Evolutionary conservation across 768 basidiomycete genomes (phyloP).

Genomic region (Lentinula edodes): DNA sequence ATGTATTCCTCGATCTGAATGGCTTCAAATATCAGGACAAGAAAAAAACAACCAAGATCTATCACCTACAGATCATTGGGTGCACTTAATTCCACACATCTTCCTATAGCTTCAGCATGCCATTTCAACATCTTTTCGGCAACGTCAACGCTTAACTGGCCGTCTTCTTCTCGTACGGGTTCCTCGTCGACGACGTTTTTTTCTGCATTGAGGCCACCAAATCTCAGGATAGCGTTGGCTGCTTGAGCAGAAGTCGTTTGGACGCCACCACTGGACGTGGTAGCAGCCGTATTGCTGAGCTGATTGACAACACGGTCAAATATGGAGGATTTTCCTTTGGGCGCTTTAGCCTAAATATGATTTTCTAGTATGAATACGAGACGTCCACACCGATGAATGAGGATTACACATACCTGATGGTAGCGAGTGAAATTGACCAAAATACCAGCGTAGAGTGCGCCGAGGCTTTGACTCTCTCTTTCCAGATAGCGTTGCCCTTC

Average conservation of each 20-base stretch:
- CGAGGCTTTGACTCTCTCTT: slow-evolving; percentile 79
- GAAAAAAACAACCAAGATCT: not conserved
- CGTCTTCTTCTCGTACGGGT: slow-evolving; percentile 74
- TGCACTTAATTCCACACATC: slow-evolving; percentile 86
- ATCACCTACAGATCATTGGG: slow-evolving; percentile 74
- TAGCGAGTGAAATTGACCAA: slow-evolving; percentile 77
- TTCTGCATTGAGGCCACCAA: slow-evolving; percentile 68
- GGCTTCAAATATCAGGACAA: slow-evolving; percentile 6
- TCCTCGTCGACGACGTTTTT: slow-evolving; percentile 60
- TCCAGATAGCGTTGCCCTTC: slow-evolving; percentile 92
- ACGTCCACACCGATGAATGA: slow-evolving; percentile 37
- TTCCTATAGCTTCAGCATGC: slow-evolving; percentile 96
- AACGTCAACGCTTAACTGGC: slow-evolving; percentile 63
- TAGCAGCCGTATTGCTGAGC: slow-evolving; percentile 70
- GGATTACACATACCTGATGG: slow-evolving; percentile 34
- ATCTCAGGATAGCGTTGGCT: slow-evolving; percentile 84
- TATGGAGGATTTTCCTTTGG: slow-evolving; percentile 61
- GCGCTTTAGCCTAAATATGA: slow-evolving; percentile 44
- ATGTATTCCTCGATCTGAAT: slow-evolving; percentile 83
- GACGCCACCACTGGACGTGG: slow-evolving; percentile 50
- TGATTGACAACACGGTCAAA: slow-evolving; percentile 93
- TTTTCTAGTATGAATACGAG: slow-evolving; percentile 2
- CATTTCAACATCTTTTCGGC: slow-evolving; percentile 93
- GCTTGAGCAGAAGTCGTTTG: slow-evolving; percentile 77
- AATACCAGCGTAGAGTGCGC: slow-evolving; percentile 69